Base-by-base conservation (phyloP, 140 eudicot genomes). In the Flaveria floridana region DNA sequence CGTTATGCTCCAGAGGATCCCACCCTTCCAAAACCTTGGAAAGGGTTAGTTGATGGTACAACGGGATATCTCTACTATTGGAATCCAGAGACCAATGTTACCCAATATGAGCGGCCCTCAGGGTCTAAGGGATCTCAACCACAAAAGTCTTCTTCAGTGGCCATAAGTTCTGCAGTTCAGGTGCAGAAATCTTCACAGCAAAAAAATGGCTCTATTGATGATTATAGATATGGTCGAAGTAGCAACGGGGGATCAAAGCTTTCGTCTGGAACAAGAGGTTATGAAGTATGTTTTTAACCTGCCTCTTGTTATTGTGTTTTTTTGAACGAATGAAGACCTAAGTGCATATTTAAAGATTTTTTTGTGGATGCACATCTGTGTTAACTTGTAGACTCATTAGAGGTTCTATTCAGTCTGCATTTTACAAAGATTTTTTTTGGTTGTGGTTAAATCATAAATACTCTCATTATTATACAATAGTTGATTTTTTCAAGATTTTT, bases 21-120 rank as follows among this genome's bases (percentile, higher is more conserved):
- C 10, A 82, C 89, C 10, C 96, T 94, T 46, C 97, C 97, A 9
- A 94, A 88, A 62, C 99, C 99, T n/a, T 94, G 99, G 99, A 94
- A 71, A 88, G 99, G 90, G 34, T 75, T 94, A 21, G 88, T 94
- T 81, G 99, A 94, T 83, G 92, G 95, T 6, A 84, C 79, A 51
- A 94, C 97, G n/a, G 95, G 97, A 7, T 85, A 89, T 80, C 87
- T 90, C 16, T 94, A 94, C 82, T 94, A 78, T 70, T 94, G 97
- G 99, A 94, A 94, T 69, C 99, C 96, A 10, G 99, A 77, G 70
- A 90, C 99, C 34, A 94, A 94, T 84, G 89, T 87, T 23, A 94
- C 97, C 14, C 97, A 91, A 67, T 91, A 91, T 68, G 94, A 91
- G 81, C 76, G 72, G 80, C 97, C 96, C n/a, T 7, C 70, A 3